A percentile compares a stretch with the other conserved stretches of the same genome.
These are phyloP conservation scores for Fragaria vesca DNA, from an alignment of 306 rosid genomes.

Conservation along the genomic window DNA sequence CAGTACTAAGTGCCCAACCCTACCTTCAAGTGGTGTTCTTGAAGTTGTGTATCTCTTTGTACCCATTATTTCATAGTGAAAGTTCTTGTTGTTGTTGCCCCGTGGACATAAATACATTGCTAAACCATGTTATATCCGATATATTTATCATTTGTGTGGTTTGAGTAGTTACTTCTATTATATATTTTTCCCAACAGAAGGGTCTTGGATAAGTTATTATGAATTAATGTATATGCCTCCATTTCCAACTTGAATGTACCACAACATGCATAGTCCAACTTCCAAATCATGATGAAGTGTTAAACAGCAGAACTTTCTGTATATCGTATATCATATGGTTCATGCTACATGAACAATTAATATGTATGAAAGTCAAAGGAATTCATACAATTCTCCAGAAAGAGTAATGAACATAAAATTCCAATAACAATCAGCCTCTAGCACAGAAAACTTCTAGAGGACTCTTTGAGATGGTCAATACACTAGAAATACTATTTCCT, in stretches of 20 bases:
- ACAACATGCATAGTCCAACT: not conserved
- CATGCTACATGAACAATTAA: not conserved
- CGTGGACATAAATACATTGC: too few relatives aligned
- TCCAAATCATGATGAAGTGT: not conserved
- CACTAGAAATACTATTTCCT: not conserved
- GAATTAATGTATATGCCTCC: not conserved
- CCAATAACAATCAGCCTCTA: constrained; percentile 21
- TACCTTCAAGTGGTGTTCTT: too few relatives aligned
- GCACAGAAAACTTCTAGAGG: constrained; percentile 27
- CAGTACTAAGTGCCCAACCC: too few relatives aligned
- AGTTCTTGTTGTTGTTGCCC: too few relatives aligned
- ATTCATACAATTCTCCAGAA: not conserved
- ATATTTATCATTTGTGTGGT: too few relatives aligned
- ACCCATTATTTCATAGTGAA: too few relatives aligned
- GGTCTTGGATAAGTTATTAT: too few relatives aligned
- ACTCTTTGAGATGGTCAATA: constrained; percentile 13
- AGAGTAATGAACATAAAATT: not conserved
- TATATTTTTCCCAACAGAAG: too few relatives aligned
- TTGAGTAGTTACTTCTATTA: too few relatives aligned
- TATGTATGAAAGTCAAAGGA: not conserved
- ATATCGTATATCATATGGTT: not conserved
- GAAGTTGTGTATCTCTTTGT: too few relatives aligned
- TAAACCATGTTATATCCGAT: too few relatives aligned
- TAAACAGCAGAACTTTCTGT: not conserved
- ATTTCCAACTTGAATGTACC: not conserved